phyloP scores from a whole-genome alignment of 805 yeast genomes.

The Metschnikowia chrysomelidarum region DNA sequence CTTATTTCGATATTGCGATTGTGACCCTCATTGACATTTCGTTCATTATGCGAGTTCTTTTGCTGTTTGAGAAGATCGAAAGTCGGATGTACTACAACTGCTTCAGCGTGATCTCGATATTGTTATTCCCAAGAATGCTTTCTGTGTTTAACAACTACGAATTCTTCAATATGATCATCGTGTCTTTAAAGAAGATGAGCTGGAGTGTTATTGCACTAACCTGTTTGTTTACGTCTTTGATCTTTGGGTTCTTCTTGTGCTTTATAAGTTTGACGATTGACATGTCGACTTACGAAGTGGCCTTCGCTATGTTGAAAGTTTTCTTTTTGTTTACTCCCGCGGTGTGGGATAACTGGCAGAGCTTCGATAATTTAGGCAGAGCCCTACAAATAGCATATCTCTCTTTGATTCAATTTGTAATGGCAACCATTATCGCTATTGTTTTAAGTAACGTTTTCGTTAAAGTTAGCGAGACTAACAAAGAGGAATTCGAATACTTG shows the following conservation, averaged over 20 bases:
- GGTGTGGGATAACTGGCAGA: conserved; percentile 55
- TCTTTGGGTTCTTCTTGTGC: conserved; percentile 54
- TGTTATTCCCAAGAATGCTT: conserved; percentile 49
- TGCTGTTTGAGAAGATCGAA: conserved; percentile 14
- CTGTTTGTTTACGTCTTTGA: conserved; percentile 47
- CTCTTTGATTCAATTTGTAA: conserved; percentile 53
- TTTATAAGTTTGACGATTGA: conserved; percentile 48
- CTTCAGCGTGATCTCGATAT: conserved; percentile 45
- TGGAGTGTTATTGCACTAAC: conserved; percentile 49
- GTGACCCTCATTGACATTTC: conserved; percentile 37
- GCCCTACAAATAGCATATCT: conserved; percentile 49
- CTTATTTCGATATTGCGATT: conserved; percentile 45
- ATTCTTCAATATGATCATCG: conserved; percentile 49
- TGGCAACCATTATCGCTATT: conserved; percentile 54
- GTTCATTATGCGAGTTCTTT: conserved; percentile 24
- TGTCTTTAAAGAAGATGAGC: conserved; percentile 51
- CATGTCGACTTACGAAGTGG: conserved; percentile 41
- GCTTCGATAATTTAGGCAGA: conserved; percentile 47
- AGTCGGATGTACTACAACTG: conserved; percentile 25
- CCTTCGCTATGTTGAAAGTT: conserved; percentile 50
- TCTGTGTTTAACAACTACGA: conserved; percentile 50
- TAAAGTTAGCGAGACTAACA: conserved; percentile 29
- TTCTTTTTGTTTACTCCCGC: conserved; percentile 61
- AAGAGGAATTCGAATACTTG: conserved; percentile 41
- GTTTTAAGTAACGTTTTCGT: conserved; percentile 45